A percentile compares a stretch with the other conserved stretches of the same genome.
Evolutionary conservation across 441 rosid genomes (phyloP).

Genomic region (Syzygium syzygioides): DNA sequence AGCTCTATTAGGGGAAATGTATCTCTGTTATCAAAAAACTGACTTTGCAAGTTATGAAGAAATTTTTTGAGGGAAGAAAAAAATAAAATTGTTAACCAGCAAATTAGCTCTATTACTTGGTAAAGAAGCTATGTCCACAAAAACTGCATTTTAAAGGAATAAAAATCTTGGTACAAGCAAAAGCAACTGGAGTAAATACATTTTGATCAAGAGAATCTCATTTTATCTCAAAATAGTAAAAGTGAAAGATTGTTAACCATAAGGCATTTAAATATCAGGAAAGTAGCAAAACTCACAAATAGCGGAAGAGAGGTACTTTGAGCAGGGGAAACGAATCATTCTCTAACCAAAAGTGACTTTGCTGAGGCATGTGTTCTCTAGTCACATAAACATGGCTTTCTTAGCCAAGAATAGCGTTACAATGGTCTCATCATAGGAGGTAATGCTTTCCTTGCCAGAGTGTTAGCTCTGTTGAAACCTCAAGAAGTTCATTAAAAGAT

Average conservation of each 20-base stretch:
- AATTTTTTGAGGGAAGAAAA: not conserved
- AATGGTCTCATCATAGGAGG: not conserved
- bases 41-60: not conserved
- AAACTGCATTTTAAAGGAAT: not conserved
- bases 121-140: not conserved
- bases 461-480: not conserved
- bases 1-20: not conserved
- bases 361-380: not conserved
- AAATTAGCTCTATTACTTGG: not conserved
- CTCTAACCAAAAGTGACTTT: not conserved
- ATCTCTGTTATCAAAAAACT: not conserved
- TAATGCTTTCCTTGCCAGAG: not conserved
- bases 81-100: not conserved
- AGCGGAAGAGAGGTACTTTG: not conserved
- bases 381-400: not conserved
- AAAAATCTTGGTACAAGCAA: not conserved
- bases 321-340: not conserved
- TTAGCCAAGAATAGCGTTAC: not conserved
- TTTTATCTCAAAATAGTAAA: not conserved
- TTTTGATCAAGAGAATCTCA: not conserved
- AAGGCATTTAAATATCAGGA: not conserved
- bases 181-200: not conserved
- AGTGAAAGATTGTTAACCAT: not conserved
- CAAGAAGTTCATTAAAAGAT: not conserved
- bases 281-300: not conserved